Conservation (phyloP, 257 asterid genomes). For the Agastache rugosa region DNA sequence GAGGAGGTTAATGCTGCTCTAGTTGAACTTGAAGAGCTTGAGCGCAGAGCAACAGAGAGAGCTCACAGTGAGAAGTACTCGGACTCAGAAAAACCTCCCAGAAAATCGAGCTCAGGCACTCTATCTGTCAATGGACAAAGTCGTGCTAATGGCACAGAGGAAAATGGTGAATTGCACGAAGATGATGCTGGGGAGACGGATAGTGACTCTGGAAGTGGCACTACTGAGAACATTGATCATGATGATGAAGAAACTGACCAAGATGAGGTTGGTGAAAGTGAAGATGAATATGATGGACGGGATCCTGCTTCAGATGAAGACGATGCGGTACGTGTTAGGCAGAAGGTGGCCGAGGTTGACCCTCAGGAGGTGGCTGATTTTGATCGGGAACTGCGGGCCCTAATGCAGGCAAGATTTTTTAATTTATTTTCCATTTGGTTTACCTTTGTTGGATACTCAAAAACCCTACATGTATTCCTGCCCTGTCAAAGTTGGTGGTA, state of each 20-base stretch:
- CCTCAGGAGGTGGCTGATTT: slow-evolving; percentile 93
- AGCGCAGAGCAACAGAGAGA: slow-evolving; percentile 72
- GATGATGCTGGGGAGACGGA: slow-evolving; percentile 69
- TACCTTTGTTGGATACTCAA: not conserved
- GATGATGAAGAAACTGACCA: slow-evolving; percentile 80
- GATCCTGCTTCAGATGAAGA: slow-evolving; percentile 90
- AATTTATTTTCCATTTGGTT: not conserved
- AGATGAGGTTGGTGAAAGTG: slow-evolving; percentile 76
- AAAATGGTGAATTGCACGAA: slow-evolving; percentile 75
- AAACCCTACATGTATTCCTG: not conserved
- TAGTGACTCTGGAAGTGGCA: slow-evolving; percentile 92
- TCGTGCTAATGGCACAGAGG: slow-evolving; percentile 62
- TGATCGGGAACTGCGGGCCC: slow-evolving; percentile 88
- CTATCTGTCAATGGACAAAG: slow-evolving; percentile 63
- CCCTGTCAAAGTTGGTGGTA: not conserved
- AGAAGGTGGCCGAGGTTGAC: slow-evolving; percentile 80
- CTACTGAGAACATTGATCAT: slow-evolving; percentile 62
- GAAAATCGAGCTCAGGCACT: slow-evolving; percentile 58
- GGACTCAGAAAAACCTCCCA: slow-evolving; percentile 52
- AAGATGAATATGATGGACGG: slow-evolving; percentile 71
- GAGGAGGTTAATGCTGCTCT: slow-evolving; percentile 87
- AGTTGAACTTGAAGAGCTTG: slow-evolving; percentile 86
- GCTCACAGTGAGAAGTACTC: slow-evolving; percentile 66
- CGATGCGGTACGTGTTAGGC: slow-evolving; percentile 89
- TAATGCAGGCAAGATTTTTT: slow-evolving; percentile 77